Evolutionary conservation across 2,329 filamentous ascomycete species (phyloP).

Genomic region (Sporothrix sp.): DNA sequence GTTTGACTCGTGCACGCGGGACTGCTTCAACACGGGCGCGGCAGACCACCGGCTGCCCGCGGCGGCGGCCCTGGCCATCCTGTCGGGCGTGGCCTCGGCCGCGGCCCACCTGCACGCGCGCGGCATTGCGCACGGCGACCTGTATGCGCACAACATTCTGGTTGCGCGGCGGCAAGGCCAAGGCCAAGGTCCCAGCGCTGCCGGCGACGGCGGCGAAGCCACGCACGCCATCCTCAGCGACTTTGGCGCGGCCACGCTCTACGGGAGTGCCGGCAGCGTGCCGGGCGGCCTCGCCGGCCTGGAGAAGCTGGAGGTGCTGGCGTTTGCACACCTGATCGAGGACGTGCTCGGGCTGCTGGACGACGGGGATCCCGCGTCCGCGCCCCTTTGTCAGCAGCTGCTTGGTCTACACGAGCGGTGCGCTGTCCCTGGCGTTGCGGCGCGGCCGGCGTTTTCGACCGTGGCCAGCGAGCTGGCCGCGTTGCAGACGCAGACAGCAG

Average conservation of each 20-base stretch:
- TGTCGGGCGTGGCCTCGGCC: conserved; percentile 33
- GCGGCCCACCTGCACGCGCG: conserved; percentile 34
- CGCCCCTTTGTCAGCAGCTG: conserved; percentile 21
- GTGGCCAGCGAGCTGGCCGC: conserved; percentile 19
- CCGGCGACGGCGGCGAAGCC: neutral
- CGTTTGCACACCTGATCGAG: conserved; percentile 38
- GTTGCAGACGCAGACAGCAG: neutral
- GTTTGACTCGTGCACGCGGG: conserved; percentile 36
- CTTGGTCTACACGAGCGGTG: conserved; percentile 24
- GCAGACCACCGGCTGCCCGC: conserved; percentile 21
- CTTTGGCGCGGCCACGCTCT: conserved; percentile 39
- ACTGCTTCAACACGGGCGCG: conserved; percentile 28
- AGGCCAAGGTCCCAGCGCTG: too few relatives aligned
- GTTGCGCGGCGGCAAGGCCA: conserved; percentile 20
- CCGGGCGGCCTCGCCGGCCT: conserved; percentile 18
- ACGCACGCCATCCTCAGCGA: conserved; percentile 36
- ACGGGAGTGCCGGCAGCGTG: conserved; percentile 21
- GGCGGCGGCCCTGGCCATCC: conserved; percentile 26
- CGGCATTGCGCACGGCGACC: conserved; percentile 36
- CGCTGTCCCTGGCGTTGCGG: conserved; percentile 19
- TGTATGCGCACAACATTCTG: conserved; percentile 40
- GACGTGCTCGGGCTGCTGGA: conserved; percentile 31
- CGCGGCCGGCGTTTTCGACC: conserved; percentile 26
- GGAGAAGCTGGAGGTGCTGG: conserved; percentile 37
- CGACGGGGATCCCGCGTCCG: neutral